phyloP scores from a whole-genome alignment of 495 filamentous ascomycete genomes.

The Talaromyces liani region DNA sequence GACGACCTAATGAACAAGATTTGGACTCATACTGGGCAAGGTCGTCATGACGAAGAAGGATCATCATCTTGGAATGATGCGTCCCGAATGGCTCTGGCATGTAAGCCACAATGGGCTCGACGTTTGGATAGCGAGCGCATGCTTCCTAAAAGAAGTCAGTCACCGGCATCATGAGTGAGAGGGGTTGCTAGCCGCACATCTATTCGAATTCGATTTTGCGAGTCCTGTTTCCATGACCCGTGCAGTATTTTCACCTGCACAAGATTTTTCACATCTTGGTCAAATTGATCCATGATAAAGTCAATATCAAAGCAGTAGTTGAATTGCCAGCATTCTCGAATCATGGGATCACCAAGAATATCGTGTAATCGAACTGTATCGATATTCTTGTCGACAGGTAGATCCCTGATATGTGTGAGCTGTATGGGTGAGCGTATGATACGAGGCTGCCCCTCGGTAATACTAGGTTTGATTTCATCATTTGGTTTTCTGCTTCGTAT shows the following conservation, averaged over 20 bases:
- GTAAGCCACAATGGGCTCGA: slow-evolving; percentile 64
- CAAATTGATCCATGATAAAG: slow-evolving; percentile 64
- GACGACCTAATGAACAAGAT: not conserved
- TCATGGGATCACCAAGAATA: slow-evolving; percentile 74
- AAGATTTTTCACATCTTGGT: slow-evolving; percentile 55
- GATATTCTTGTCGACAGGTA: slow-evolving; percentile 52
- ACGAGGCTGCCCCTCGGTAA: not conserved
- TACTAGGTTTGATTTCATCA: not conserved
- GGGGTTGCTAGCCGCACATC: slow-evolving; percentile 37
- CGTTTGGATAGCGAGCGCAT: slow-evolving; percentile 57
- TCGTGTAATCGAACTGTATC: slow-evolving; percentile 62
- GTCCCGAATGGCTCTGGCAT: slow-evolving; percentile 86
- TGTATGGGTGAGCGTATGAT: slow-evolving; percentile 58
- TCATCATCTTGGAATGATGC: slow-evolving; percentile 83
- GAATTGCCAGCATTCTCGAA: slow-evolving; percentile 84
- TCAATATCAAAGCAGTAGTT: slow-evolving; percentile 81
- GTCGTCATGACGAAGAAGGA: slow-evolving; percentile 70
- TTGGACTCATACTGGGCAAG: slow-evolving; percentile 51
- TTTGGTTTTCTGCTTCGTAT: not conserved
- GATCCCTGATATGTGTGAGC: slow-evolving; percentile 62
- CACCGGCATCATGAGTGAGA: slow-evolving; percentile 4
- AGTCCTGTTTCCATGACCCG: slow-evolving; percentile 79
- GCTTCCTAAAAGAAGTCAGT: slow-evolving; percentile 36
- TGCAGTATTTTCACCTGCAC: slow-evolving; percentile 74
- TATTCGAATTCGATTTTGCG: slow-evolving; percentile 49